Base-by-base conservation (phyloP, 2,329 filamentous ascomycete species). In the Ascochyta clinopodiicola region DNA sequence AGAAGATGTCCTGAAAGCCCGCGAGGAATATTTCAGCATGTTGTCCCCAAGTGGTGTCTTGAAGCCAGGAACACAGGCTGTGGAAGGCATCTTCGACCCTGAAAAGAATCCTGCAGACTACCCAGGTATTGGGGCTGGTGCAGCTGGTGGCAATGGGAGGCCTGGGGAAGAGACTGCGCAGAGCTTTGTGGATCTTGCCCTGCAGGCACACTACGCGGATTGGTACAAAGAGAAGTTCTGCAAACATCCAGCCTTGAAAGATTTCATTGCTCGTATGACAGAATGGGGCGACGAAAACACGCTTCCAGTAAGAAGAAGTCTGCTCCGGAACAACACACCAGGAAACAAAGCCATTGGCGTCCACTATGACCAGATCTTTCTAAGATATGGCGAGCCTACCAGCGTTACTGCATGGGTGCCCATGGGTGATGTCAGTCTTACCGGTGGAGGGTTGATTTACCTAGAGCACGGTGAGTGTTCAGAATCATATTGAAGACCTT, bases 291-390 rank as follows among this genome's bases (percentile, higher is more conserved):
- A 62, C 6, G 76, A 80, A 0, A 66, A 79, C 37, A 82, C 81
- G 0, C 66, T 83, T 3, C 72, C 63, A 6, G 71, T 84, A 3
- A 71, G 77, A 7, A 73, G 84, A 29, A 84, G 82, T 1, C 66
- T 86, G 10, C 67, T 86, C 47, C 73, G 84, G 34, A 86, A 86
- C 59, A 86, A 85, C 60, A 82, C 81, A 0, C 84, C 84, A 0
- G 78, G 79, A 0, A 84, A 82, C 44, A 82, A 83, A 59, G 82
- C 83, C 0, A 86, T 85, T 56, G 83, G 84, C 0, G 84, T 86
- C 3, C 84, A 86, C 57, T 86, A 86, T 61, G 84, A 86, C 61
- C 83, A 86, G 70, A 84, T 82, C 21, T 86, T 86, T 61, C 67
- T 86, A 43, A 69, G 83, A 1, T 67, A 84, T 62, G 84, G 83